Base-by-base conservation (phyloP, 257 asterid species). In the Nemophila menziesii region DNA sequence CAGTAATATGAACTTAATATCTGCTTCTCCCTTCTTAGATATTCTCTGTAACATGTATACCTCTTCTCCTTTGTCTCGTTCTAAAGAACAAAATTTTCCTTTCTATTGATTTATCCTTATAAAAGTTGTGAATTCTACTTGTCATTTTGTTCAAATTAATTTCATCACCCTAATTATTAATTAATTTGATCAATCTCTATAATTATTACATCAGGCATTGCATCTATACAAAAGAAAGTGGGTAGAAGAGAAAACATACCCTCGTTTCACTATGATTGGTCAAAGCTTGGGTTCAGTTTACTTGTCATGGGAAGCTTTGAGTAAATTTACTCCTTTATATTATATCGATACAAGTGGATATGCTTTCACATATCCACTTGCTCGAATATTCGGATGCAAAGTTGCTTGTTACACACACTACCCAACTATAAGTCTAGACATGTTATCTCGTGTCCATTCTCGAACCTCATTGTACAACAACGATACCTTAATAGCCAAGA, bases 191-290 rank as follows among this genome's bases (percentile, higher is more conserved):
- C n/a, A n/a, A 34, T 61, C 33, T 47, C n/a, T 48, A 20, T 29
- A 26, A 11, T 17, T 40, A 12, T 34, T 58, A 36, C 21, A 48
- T 50, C 64, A 85, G 98, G 98, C 76, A 41, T 79, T 89, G 52
- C 93, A 84, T 73, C 74, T 89, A 15, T 50, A 68, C 55, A 72
- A 62, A 51, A 78, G 98, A 63, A 85, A 72, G 60, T 84, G 98
- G 93, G 56, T 81, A 48, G 98, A 81, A 60, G 96, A 81, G 77
- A 58, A 76, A 40, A 78, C 82, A 13, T 89, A 80, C 62, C 96
- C 94, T 27, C 87, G 96, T 26, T 89, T 89, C 67, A 85, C 96
- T 21, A 80, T 85, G 94, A 81, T 89, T 64, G 93, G 98, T 21
- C 98, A 89, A 62, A 89, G 98, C 71, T 69, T 89, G 60, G 94